These are phyloP conservation scores for Leccinum solheimii DNA, from an alignment of 1,284 basidiomycete species.

Conservation along the genomic window DNA sequence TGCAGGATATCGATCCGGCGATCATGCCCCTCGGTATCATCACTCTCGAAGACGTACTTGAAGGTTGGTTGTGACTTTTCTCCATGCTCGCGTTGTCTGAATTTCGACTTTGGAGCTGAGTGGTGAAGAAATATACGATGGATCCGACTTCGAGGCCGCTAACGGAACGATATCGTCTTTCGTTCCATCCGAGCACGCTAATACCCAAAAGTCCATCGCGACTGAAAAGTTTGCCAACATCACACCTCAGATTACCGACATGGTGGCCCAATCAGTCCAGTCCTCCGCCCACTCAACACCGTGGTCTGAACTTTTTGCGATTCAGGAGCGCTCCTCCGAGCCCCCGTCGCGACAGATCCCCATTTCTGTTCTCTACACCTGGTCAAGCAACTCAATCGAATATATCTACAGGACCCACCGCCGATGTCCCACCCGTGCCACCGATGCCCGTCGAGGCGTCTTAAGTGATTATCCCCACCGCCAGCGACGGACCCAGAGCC, in stretches of 20 bases:
- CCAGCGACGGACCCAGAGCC: slow-evolving; percentile 4
- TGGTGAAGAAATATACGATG: slow-evolving; percentile 88
- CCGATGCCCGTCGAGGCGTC: background rate
- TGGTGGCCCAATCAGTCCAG: slow-evolving; percentile 26
- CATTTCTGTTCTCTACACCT: slow-evolving; percentile 12
- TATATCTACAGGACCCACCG: background rate
- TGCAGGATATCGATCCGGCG: slow-evolving; percentile 71
- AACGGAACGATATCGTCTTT: slow-evolving; percentile 57
- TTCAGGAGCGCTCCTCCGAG: slow-evolving; percentile 60
- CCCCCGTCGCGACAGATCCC: slow-evolving; percentile 33
- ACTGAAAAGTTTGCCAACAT: slow-evolving; percentile 23
- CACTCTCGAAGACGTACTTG: slow-evolving; percentile 41
- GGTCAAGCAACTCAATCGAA: slow-evolving; percentile 5
- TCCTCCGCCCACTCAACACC: slow-evolving; percentile 49
- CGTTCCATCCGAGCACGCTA: slow-evolving; percentile 42
- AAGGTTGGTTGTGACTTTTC: slow-evolving; percentile 51
- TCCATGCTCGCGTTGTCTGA: slow-evolving; percentile 4
- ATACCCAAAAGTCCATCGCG: slow-evolving; percentile 23
- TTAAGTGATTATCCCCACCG: background rate
- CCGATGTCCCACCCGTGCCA: background rate
- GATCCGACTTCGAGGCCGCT: slow-evolving; percentile 77
- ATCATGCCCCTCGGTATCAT: slow-evolving; percentile 85
- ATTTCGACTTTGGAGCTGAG: slow-evolving; percentile 62
- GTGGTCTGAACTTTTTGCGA: slow-evolving; percentile 49
- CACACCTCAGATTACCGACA: slow-evolving; percentile 32